These are phyloP conservation scores for Clonostachys byssicola DNA, from an alignment of 2,329 filamentous ascomycete species.

Conservation along the genomic window DNA sequence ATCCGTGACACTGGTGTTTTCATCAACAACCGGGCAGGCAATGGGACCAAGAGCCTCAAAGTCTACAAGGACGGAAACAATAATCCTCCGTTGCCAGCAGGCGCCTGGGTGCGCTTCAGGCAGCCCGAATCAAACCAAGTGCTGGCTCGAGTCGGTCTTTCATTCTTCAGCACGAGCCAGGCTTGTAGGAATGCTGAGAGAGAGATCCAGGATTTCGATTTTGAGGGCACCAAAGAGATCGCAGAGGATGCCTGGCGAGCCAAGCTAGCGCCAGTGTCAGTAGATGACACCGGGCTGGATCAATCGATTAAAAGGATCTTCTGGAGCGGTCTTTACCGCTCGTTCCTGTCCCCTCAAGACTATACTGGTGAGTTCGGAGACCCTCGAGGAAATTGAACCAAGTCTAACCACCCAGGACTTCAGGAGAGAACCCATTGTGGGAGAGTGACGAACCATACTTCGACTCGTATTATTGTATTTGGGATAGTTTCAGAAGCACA, in stretches of 20 bases:
- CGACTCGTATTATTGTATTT: slow-evolving; percentile 66
- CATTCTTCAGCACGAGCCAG: slow-evolving; percentile 62
- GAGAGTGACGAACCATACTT: slow-evolving; percentile 68
- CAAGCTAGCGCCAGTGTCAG: slow-evolving; percentile 54
- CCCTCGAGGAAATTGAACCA: background rate
- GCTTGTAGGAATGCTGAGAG: slow-evolving; percentile 67
- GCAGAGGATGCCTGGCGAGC: slow-evolving; percentile 59
- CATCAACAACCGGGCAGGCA: slow-evolving; percentile 45
- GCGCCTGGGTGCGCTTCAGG: slow-evolving; percentile 62
- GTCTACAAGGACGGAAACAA: slow-evolving; percentile 17
- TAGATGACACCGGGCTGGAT: slow-evolving; percentile 51
- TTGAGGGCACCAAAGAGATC: slow-evolving; percentile 46
- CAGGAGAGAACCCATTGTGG: slow-evolving; percentile 70
- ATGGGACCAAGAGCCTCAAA: slow-evolving; percentile 30
- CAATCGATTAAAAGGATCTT: slow-evolving; percentile 59
- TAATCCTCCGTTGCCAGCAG: slow-evolving; percentile 26
- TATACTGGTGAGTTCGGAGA: slow-evolving; percentile 43
- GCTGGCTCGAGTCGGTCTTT: slow-evolving; percentile 64
- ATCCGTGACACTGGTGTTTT: slow-evolving; percentile 56
- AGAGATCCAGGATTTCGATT: slow-evolving; percentile 66
- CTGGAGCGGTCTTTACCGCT: slow-evolving; percentile 67
- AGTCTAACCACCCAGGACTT: slow-evolving; percentile 33
- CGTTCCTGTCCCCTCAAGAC: slow-evolving; percentile 68
- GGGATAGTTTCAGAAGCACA: slow-evolving; percentile 70
- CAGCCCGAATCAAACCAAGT: slow-evolving; percentile 35